Conservation (phyloP, 306 rosid species). For the Acacia confusa region DNA sequence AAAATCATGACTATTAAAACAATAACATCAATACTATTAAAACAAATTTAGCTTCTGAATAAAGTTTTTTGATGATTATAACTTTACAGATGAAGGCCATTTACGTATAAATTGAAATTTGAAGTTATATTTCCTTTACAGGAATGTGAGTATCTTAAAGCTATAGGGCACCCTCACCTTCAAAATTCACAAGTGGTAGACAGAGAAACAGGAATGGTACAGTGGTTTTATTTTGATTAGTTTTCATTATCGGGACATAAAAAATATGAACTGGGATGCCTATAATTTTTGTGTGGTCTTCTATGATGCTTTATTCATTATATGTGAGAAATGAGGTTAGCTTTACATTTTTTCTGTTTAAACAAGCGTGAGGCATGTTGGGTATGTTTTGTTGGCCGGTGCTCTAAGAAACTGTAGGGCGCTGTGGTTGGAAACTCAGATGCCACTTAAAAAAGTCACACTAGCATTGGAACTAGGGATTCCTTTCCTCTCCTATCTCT, state of each 20-base stretch:
- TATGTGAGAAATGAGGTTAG: neutral
- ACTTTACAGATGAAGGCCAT: constrained; percentile 3
- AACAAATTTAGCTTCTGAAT: constrained; percentile 20
- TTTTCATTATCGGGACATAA: neutral
- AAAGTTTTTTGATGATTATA: constrained; percentile 11
- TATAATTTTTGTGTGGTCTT: neutral
- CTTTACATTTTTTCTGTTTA: constrained; percentile 22
- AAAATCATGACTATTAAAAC: constrained; percentile 4
- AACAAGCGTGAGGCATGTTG: constrained; percentile 1
- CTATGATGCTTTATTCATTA: neutral
- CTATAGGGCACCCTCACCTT: constrained; percentile 77
- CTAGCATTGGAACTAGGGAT: neutral
- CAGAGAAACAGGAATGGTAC: constrained; percentile 81
- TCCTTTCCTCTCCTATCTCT: neutral
- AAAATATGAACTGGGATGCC: neutral
- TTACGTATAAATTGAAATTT: neutral
- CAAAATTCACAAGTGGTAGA: constrained; percentile 88
- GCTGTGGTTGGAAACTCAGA: neutral
- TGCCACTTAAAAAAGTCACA: neutral
- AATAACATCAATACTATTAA: neutral
- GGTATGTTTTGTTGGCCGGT: neutral
- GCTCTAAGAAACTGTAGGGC: neutral
- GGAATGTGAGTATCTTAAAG: constrained; percentile 93
- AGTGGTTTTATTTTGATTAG: constrained; percentile 15
- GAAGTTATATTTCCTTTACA: constrained; percentile 34